Percentiles rank a stretch among this genome's conserved stretches.
phyloP scores from a whole-genome alignment of 768 basidiomycete genomes.

The Termitomyces sp. region DNA sequence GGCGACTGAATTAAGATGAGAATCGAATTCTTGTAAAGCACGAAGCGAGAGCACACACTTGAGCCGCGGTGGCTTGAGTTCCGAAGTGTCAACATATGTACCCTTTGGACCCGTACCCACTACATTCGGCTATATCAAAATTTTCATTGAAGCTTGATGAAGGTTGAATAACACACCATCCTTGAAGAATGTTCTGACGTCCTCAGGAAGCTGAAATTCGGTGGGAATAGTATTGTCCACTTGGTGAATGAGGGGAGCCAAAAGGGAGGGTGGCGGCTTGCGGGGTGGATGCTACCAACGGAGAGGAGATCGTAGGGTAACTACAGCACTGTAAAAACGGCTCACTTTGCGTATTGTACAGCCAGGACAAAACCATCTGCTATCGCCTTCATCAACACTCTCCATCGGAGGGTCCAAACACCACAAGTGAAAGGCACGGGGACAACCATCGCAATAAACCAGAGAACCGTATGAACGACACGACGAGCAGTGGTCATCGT shows the following conservation, averaged over 20 bases:
- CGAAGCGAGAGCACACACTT: constrained; percentile 56
- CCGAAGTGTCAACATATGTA: constrained; percentile 77
- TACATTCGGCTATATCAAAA: constrained; percentile 29
- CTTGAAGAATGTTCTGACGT: constrained; percentile 79
- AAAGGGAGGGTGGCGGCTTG: constrained; percentile 62
- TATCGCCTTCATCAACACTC: constrained; percentile 79
- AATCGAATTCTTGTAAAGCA: background rate
- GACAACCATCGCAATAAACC: constrained; percentile 97
- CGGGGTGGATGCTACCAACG: constrained; percentile 56
- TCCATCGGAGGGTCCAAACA: constrained; percentile 97
- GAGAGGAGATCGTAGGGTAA: constrained; percentile 13
- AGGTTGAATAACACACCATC: constrained; percentile 57
- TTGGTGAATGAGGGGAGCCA: constrained; percentile 70
- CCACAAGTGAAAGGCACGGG: constrained; percentile 92
- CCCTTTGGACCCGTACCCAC: constrained; percentile 80
- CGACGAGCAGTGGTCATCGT: constrained; percentile 84
- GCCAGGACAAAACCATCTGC: constrained; percentile 77
- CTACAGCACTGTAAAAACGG: constrained; percentile 9
- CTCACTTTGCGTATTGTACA: constrained; percentile 66
- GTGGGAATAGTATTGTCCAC: constrained; percentile 66
- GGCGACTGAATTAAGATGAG: constrained; percentile 47
- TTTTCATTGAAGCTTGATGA: constrained; percentile 5
- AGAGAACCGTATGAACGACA: constrained; percentile 81
- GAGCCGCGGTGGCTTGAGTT: constrained; percentile 69
- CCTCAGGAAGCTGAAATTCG: constrained; percentile 85